phyloP scores from a whole-genome alignment of 495 filamentous ascomycete genomes.

The Xylaria longipes region DNA sequence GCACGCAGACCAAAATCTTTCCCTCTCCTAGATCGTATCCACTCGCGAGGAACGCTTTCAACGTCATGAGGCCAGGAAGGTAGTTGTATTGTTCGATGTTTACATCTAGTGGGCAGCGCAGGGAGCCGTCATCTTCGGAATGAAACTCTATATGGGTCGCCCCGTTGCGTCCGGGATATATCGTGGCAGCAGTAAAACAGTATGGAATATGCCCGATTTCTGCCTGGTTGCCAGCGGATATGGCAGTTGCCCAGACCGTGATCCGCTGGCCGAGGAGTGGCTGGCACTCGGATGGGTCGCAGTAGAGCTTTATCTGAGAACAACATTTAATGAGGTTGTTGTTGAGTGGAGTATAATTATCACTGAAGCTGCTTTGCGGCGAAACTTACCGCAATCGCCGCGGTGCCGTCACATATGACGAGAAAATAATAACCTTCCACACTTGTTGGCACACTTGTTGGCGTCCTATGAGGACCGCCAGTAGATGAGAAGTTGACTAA shows the following conservation, averaged over 20 bases:
- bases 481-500: constrained; percentile 63
- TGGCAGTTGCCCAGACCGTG: constrained; percentile 50
- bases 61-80: constrained; percentile 58
- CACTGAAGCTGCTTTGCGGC: not conserved
- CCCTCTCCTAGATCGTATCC: constrained; percentile 57
- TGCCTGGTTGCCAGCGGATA: constrained; percentile 42
- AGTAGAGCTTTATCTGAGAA: constrained; percentile 52
- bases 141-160: constrained; percentile 60
- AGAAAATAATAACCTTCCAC: constrained; percentile 58
- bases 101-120: constrained; percentile 55
- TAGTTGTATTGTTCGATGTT: constrained; percentile 36
- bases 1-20: constrained; percentile 62
- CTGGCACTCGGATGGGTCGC: constrained; percentile 39
- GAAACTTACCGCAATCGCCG: constrained; percentile 57
- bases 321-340: not conserved
- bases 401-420: constrained; percentile 64
- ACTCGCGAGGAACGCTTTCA: constrained; percentile 59
- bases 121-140: constrained; percentile 47
- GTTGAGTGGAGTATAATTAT: not conserved
- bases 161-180: constrained; percentile 60
- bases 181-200: constrained; percentile 45
- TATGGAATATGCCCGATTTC: constrained; percentile 35
- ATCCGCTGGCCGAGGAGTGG: constrained; percentile 50
- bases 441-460: constrained; percentile 33
- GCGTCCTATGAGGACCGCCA: constrained; percentile 40